phyloP scores from a whole-genome alignment of 495 filamentous ascomycete species.

The Lentithecium fluviatile region DNA sequence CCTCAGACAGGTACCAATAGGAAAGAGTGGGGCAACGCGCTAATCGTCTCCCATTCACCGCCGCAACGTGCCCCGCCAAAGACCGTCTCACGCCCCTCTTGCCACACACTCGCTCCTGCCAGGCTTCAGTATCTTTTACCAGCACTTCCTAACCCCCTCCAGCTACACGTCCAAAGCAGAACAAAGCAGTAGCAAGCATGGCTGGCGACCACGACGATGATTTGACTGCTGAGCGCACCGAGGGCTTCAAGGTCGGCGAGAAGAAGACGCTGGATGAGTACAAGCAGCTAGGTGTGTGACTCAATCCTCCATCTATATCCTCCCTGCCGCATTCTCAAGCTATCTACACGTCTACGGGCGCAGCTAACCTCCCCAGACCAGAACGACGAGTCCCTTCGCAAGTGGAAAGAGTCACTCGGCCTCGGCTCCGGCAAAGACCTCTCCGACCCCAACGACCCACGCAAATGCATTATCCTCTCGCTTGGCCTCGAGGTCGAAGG shows the following conservation, averaged over 20 bases:
- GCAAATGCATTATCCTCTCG: constrained; percentile 84
- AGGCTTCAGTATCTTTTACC: background rate
- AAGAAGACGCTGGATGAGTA: constrained; percentile 97
- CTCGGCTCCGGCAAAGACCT: constrained; percentile 57
- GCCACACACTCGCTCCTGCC: background rate
- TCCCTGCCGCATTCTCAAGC: background rate
- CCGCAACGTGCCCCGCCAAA: no score
- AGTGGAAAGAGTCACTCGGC: constrained; percentile 95
- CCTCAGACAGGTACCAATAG: no score
- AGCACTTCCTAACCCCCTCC: background rate
- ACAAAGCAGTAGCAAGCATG: constrained; percentile 50
- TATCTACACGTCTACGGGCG: background rate
- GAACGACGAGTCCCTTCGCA: constrained; percentile 87
- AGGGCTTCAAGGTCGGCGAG: constrained; percentile 96
- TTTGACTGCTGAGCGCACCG: constrained; percentile 76
- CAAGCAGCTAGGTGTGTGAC: constrained; percentile 74
- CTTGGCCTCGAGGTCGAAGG: constrained; percentile 78
- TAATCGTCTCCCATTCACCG: no score
- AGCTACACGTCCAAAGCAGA: no score
- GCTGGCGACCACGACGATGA: constrained; percentile 75
- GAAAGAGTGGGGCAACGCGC: no score
- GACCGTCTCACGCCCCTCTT: background rate
- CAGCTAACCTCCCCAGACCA: constrained; percentile 47
- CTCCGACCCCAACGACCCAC: constrained; percentile 68
- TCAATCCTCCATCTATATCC: constrained; percentile 27